A percentile compares a stretch with the other conserved stretches of the same genome.
These are phyloP conservation scores for Fomes fomentarius DNA, from an alignment of 1,284 basidiomycete species.

Conservation along the genomic window DNA sequence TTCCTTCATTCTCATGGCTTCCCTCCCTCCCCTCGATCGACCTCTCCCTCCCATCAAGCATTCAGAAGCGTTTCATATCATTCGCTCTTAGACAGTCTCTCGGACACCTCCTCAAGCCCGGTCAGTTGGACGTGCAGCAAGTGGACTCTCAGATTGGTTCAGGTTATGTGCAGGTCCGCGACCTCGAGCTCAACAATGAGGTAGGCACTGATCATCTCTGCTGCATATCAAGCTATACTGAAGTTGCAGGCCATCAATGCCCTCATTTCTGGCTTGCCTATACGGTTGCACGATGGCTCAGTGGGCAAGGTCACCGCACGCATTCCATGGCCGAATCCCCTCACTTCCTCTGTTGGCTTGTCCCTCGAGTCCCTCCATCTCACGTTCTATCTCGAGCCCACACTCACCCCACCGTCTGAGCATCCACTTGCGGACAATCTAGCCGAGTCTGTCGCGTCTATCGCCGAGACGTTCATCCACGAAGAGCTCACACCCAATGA, in stretches of 20 bases:
- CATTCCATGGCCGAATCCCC: conserved; percentile 77
- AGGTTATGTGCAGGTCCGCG: conserved; percentile 85
- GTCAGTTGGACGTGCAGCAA: conserved; percentile 84
- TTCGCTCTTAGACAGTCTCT: conserved; percentile 85
- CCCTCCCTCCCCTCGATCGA: conserved; percentile 61
- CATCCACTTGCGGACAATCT: conserved; percentile 48
- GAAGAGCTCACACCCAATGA: conserved; percentile 77
- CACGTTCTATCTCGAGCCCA: conserved; percentile 55
- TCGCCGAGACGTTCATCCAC: conserved; percentile 85
- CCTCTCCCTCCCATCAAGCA: conserved; percentile 76
- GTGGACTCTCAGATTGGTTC: conserved; percentile 92
- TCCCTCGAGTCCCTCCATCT: conserved; percentile 67
- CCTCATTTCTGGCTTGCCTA: conserved; percentile 68
- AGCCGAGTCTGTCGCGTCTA: conserved; percentile 75
- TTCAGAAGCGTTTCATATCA: conserved; percentile 89
- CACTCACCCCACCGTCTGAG: conserved; percentile 17
- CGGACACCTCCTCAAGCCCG: conserved; percentile 86
- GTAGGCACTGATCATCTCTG: conserved; percentile 47
- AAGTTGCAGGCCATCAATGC: conserved; percentile 75
- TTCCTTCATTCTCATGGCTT: conserved; percentile 56
- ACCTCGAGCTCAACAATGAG: conserved; percentile 78
- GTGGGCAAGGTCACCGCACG: conserved; percentile 76
- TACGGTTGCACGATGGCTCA: conserved; percentile 72
- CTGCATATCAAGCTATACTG: conserved; percentile 8
- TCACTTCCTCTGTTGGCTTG: conserved; percentile 71